Conservation (phyloP, 495 filamentous ascomycete species). For the Talaromyces wortmannii region DNA sequence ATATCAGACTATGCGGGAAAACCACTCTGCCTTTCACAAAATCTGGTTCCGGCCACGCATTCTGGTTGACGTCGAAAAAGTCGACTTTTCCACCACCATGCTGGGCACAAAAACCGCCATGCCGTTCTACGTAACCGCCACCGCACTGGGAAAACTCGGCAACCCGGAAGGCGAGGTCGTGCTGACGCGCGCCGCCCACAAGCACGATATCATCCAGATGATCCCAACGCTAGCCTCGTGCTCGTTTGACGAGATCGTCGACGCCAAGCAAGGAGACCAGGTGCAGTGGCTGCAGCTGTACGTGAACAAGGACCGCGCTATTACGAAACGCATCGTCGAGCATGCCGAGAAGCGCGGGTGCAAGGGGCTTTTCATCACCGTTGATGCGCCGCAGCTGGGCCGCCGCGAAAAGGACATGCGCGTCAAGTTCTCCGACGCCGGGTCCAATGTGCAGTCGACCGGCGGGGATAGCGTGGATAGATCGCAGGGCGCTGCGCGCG, state of each 20-base stretch:
- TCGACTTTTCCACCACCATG: constrained; percentile 86
- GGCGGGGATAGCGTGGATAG: constrained; percentile 64
- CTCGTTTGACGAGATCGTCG: constrained; percentile 94
- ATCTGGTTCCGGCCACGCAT: constrained; percentile 93
- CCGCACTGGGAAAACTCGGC: constrained; percentile 85
- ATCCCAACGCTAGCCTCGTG: constrained; percentile 97
- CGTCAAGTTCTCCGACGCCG: constrained; percentile 79
- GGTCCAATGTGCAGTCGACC: constrained; percentile 70
- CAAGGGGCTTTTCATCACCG: constrained; percentile 96
- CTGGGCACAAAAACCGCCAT: constrained; percentile 74
- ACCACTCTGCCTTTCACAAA: constrained; percentile 91
- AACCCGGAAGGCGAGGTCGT: constrained; percentile 85
- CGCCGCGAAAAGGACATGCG: constrained; percentile 95
- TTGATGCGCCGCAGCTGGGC: constrained; percentile 93
- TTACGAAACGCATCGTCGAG: constrained; percentile 83
- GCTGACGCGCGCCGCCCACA: constrained; percentile 74
- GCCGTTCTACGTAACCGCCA: constrained; percentile 90
- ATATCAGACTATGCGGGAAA: constrained; percentile 86
- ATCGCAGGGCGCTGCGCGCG: constrained; percentile 84
- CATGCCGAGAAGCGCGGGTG: constrained; percentile 91
- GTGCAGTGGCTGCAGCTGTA: constrained; percentile 97
- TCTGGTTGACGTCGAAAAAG: constrained; percentile 76
- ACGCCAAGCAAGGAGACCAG: constrained; percentile 72
- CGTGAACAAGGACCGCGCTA: constrained; percentile 92
- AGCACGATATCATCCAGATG: constrained; percentile 90